Conservation (phyloP, 139 green algal genomes). For the Coccomyxa sp. region DNA sequence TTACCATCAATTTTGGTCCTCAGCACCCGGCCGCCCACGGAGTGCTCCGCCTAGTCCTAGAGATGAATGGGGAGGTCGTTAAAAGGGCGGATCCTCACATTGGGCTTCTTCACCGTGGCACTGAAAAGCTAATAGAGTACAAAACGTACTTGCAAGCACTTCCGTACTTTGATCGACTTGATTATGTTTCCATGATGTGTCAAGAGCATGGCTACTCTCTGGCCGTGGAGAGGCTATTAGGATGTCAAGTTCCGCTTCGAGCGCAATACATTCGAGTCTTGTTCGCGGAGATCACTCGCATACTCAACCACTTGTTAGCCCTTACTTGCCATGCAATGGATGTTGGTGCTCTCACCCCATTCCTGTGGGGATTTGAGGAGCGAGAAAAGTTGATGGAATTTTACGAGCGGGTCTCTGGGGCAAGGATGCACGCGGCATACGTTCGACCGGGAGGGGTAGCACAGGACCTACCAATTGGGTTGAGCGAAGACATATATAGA, state of each 20-base stretch:
- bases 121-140: slow-evolving; percentile 88
- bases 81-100: slow-evolving; percentile 79
- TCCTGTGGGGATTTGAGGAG: slow-evolving; percentile 85
- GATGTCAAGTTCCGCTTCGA: slow-evolving; percentile 37
- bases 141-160: slow-evolving; percentile 83
- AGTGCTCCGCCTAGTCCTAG: slow-evolving; percentile 79
- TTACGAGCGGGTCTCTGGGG: slow-evolving; percentile 77
- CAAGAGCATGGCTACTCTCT: slow-evolving; percentile 85
- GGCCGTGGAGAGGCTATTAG: slow-evolving; percentile 69
- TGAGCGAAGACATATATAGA: slow-evolving; percentile 79
- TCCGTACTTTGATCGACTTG: slow-evolving; percentile 87
- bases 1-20: slow-evolving; percentile 91
- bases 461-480: slow-evolving; percentile 72
- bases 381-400: slow-evolving; percentile 87
- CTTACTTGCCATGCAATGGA: slow-evolving; percentile 67
- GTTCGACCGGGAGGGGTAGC: slow-evolving; percentile 41
- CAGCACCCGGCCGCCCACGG: slow-evolving; percentile 87
- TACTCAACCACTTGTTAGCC: slow-evolving; percentile 80
- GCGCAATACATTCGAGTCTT: slow-evolving; percentile 84
- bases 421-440: slow-evolving; percentile 65
- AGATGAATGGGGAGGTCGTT: slow-evolving; percentile 82
- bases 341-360: slow-evolving; percentile 77
- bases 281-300: slow-evolving; percentile 75
- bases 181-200: slow-evolving; percentile 90
- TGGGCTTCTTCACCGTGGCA: slow-evolving; percentile 78